A percentile compares a stretch with the other conserved stretches of the same genome.
Conservation (phyloP, 2,329 filamentous ascomycete genomes). For the Lecanicillium sp. region DNA sequence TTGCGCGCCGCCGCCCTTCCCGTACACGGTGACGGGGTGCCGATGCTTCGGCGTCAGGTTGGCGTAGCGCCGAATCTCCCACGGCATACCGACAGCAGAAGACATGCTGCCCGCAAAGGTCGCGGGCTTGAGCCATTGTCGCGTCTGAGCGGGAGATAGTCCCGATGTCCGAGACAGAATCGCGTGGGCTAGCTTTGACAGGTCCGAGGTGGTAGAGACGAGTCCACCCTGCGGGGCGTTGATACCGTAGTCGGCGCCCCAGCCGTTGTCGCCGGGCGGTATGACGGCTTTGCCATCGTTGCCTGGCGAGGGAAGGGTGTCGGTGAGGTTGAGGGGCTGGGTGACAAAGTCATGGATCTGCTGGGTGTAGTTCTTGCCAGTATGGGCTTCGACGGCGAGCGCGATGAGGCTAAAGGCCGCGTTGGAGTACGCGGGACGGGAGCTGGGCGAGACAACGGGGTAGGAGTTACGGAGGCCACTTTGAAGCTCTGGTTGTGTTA, state of each 20-base stretch:
- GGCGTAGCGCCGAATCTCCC: slow-evolving; percentile 29
- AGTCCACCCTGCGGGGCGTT: slow-evolving; percentile 31
- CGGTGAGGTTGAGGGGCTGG: slow-evolving; percentile 14
- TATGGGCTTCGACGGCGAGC: slow-evolving; percentile 28
- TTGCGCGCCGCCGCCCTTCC: slow-evolving; percentile 29
- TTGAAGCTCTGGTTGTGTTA: slow-evolving; percentile 24
- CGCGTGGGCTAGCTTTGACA: slow-evolving; percentile 24
- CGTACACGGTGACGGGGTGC: slow-evolving; percentile 28
- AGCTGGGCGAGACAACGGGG: slow-evolving; percentile 25
- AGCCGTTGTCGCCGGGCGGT: slow-evolving; percentile 26
- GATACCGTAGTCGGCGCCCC: slow-evolving; percentile 29
- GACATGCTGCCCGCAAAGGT: slow-evolving; percentile 25
- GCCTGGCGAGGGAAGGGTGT: slow-evolving; percentile 26
- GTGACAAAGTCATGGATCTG: slow-evolving; percentile 20
- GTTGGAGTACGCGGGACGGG: slow-evolving; percentile 36
- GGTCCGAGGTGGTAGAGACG: slow-evolving; percentile 28
- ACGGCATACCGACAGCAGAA: slow-evolving; percentile 30
- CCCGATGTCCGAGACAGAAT: slow-evolving; percentile 23
- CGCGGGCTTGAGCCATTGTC: slow-evolving; percentile 31
- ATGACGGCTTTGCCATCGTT: slow-evolving; percentile 26
- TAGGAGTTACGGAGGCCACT: slow-evolving; percentile 24
- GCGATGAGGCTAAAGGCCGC: slow-evolving; percentile 33
- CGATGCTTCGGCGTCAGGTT: slow-evolving; percentile 23
- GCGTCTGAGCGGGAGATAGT: slow-evolving; percentile 20
- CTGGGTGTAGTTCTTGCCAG: slow-evolving; percentile 24